Evolutionary conservation across 2,329 filamentous ascomycete species (phyloP).

Genomic region (Claviceps sp.): DNA sequence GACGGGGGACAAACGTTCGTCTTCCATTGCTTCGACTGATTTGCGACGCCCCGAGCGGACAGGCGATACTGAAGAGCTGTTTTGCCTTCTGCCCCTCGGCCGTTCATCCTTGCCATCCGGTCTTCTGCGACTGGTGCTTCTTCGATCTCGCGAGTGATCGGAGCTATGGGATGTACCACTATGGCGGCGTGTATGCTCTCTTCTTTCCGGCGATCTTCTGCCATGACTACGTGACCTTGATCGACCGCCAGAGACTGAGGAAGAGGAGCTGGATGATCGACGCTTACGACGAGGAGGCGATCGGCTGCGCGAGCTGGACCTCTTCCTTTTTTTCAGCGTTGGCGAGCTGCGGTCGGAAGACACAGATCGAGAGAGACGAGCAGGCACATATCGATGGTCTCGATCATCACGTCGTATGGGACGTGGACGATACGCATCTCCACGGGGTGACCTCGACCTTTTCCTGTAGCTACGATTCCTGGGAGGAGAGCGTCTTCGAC

Average conservation of each 20-base stretch:
- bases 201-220: conserved; percentile 5
- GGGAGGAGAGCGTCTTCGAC: conserved; percentile 20
- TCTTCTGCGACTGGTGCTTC: conserved; percentile 1
- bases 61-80: conserved; percentile 38
- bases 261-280: conserved; percentile 25
- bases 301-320: conserved; percentile 33
- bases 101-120: conserved; percentile 1
- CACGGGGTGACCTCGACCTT: conserved; percentile 25
- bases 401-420: conserved; percentile 11
- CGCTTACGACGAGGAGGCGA: conserved; percentile 28
- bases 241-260: conserved; percentile 27
- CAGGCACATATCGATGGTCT: conserved; percentile 10
- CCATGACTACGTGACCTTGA: conserved; percentile 19
- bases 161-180: conserved; percentile 3
- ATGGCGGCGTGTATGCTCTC: conserved; percentile 3
- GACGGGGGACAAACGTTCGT: conserved; percentile 13
- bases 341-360: conserved; percentile 29
- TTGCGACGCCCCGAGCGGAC: conserved; percentile 34
- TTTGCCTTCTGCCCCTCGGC: conserved; percentile 26
- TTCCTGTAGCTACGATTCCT: conserved; percentile 22
- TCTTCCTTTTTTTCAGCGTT: conserved; percentile 35
- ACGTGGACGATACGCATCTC: conserved; percentile 15
- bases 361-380: conserved; percentile 19
- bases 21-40: conserved; percentile 41
- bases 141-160: conserved; percentile 1